Evolutionary conservation across 768 basidiomycete species (phyloP).

Genomic region (Pleurotus citrinopileatus): DNA sequence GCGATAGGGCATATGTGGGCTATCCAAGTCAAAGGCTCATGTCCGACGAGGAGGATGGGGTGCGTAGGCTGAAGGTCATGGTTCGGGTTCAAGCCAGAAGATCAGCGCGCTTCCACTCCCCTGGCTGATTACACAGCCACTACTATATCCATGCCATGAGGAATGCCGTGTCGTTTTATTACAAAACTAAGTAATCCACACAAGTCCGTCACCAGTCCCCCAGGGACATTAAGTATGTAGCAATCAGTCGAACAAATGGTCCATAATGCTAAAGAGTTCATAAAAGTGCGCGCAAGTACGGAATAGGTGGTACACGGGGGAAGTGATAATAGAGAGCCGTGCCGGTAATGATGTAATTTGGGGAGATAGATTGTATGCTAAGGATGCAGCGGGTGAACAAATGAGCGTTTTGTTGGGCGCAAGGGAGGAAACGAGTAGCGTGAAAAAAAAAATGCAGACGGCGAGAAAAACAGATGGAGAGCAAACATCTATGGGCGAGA

Average conservation of each 20-base stretch:
- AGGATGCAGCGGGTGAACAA: background rate
- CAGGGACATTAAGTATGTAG: constrained; percentile 3
- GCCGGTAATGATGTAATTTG: constrained; percentile 2
- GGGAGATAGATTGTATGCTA: constrained; percentile 1
- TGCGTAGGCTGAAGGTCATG: background rate
- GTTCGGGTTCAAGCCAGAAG: background rate
- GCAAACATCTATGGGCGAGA: constrained; percentile 5
- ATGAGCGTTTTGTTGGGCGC: background rate
- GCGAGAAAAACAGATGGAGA: constrained; percentile 4
- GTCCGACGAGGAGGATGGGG: background rate
- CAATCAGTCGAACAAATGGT: background rate
- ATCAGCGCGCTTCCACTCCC: too few relatives aligned
- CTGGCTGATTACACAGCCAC: constrained; percentile 7
- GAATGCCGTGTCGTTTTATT: background rate
- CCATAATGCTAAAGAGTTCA: constrained; percentile 7
- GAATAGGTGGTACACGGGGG: background rate
- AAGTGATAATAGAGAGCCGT: background rate
- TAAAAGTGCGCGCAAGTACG: background rate
- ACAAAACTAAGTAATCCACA: constrained; percentile 4
- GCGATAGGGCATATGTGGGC: background rate
- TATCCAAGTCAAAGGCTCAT: background rate
- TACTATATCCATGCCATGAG: background rate
- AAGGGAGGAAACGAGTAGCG: background rate
- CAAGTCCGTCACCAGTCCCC: constrained; percentile 4
- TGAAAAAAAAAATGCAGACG: background rate